A percentile compares a stretch with the other conserved stretches of the same genome.
Conservation (phyloP, 306 rosid species). For the Prunus davidiana region DNA sequence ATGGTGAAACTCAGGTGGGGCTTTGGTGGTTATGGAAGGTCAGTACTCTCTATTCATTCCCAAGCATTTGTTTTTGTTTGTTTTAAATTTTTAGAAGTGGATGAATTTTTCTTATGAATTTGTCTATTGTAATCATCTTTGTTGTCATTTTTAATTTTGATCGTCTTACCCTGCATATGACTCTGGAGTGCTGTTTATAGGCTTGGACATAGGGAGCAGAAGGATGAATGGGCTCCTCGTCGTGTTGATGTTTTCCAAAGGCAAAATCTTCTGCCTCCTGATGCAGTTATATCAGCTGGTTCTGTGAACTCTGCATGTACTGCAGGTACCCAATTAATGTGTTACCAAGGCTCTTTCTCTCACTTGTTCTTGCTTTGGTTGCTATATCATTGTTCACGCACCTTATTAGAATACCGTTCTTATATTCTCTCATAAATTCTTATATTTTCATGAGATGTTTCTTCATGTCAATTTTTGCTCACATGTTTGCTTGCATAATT, state of each 20-base stretch:
- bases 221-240: slow-evolving; percentile 95
- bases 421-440: not conserved
- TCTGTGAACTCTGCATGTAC: slow-evolving; percentile 87
- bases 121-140: not conserved
- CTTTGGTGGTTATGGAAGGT: slow-evolving; percentile 99
- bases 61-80: not conserved
- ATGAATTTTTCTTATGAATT: not conserved
- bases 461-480: not conserved
- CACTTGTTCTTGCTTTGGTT: not conserved
- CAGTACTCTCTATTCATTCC: slow-evolving; percentile 22
- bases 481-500: not conserved
- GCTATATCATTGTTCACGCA: not conserved
- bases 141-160: not conserved
- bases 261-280: slow-evolving; percentile 69
- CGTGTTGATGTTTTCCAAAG: slow-evolving; percentile 78
- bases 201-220: slow-evolving; percentile 99
- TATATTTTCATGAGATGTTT: not conserved
- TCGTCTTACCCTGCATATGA: slow-evolving; percentile 2
- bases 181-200: slow-evolving; percentile 37
- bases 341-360: not conserved
- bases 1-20: slow-evolving; percentile 74
- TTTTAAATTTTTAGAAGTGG: not conserved
- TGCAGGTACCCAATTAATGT: slow-evolving; percentile 53
- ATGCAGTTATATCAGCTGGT: slow-evolving; percentile 89
- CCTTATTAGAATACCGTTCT: not conserved